A percentile compares a stretch with the other conserved stretches of the same genome.
Evolutionary conservation across 2,329 filamentous ascomycete genomes (phyloP).

Genomic region (Stagonosporopsis tanaceti): DNA sequence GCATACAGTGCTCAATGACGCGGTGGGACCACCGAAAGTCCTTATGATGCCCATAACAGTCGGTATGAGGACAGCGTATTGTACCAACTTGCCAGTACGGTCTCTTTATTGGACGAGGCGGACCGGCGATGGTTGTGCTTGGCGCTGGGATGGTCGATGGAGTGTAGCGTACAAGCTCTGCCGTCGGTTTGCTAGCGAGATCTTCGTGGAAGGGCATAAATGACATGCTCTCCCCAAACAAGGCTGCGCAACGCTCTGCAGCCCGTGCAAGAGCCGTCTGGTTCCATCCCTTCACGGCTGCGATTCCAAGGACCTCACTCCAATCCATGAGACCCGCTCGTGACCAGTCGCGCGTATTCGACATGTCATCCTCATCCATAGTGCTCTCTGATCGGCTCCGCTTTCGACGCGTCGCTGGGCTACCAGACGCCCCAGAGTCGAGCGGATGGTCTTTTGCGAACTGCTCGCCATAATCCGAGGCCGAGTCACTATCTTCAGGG

Average conservation of each 20-base stretch:
- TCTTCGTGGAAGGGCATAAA: conserved; percentile 64
- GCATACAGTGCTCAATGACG: conserved; percentile 55
- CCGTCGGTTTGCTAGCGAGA: conserved; percentile 26
- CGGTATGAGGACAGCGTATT: conserved; percentile 43
- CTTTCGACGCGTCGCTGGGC: conserved; percentile 11
- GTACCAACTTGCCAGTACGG: conserved; percentile 40
- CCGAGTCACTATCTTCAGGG: conserved; percentile 51
- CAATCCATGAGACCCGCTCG: conserved; percentile 65
- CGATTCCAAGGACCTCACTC: conserved; percentile 83
- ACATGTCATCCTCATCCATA: conserved; percentile 16
- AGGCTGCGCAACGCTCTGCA: conserved; percentile 73
- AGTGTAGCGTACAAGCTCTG: conserved; percentile 47
- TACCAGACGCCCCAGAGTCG: conserved; percentile 7
- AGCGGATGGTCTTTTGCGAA: conserved; percentile 13
- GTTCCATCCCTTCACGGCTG: conserved; percentile 74
- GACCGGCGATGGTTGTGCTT: not conserved
- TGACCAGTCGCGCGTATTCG: conserved; percentile 22
- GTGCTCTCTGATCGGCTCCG: conserved; percentile 26
- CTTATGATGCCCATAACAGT: conserved; percentile 39
- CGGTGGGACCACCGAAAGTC: conserved; percentile 39
- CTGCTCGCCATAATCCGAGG: conserved; percentile 47
- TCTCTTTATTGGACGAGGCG: conserved; percentile 22
- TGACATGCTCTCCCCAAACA: conserved; percentile 78
- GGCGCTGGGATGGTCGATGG: conserved; percentile 39
- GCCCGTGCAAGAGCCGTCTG: conserved; percentile 72